Evolutionary conservation across 78 protist species (phyloP), one percentile per base, ranked within the genome.

Genomic region (slime mould (Dictyostelium discoideum)): DNA sequence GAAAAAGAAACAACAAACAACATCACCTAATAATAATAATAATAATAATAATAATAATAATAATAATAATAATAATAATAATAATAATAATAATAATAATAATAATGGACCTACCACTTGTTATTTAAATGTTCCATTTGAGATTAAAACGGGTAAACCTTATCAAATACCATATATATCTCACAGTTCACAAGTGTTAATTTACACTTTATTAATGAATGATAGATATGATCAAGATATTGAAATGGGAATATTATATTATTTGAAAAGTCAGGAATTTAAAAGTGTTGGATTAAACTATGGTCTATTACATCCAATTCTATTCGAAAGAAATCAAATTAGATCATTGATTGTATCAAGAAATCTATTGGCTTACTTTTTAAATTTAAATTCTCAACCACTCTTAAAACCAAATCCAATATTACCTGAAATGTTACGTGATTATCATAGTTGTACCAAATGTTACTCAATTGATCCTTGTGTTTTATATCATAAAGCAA

Each of bases 191-290:
- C 95, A 90, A 72, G 95, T 90, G 1, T 82, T 90, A 37, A 90
- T 90, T 44, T 90, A 90, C 39, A 90, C 84, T 2, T 50, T 90
- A 13, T 67, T 90, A 60, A 90, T 90, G 95, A 90, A 90, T 72
- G 95, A 90, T 82, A 80, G 95, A 80, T 90, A 90, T 82, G 67
- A 90, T 67, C 95, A 90, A 82, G 29, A 82, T 54, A 90, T 77
- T 24, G 86, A 80, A 5, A 11, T 90, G 29, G 95, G 95, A 14
- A n/a, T 90, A n/a, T 72, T 90, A 22, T 90, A 90, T 72, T 90
- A 90, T 50, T 54, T 90, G 10, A 90, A 82, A 57, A 90, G 76
- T 78, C 63, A 82, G 14, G 48, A 74, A 6, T 72, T 46, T 54
- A 74, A 82, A 50, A 11, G 22, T 20, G 67, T 69, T 40, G 95